A percentile compares a stretch with the other conserved stretches of the same genome.
phyloP scores from a whole-genome alignment of 345 rosid species.

The Citrus unshiu region DNA sequence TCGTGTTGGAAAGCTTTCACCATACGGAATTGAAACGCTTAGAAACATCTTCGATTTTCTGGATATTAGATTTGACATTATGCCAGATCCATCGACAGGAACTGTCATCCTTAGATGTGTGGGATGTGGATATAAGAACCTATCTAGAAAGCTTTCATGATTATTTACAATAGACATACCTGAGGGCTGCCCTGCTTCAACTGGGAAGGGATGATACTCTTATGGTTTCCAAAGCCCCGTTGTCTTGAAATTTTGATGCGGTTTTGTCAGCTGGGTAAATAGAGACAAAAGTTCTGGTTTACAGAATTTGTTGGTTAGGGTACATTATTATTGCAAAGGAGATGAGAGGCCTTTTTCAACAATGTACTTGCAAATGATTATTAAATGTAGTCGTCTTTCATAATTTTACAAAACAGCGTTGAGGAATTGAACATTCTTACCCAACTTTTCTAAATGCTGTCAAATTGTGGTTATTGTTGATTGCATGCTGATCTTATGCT shows the following conservation, averaged over 20 bases:
- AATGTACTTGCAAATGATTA: background rate
- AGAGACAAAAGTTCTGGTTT: background rate
- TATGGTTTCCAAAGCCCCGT: background rate
- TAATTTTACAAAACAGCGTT: background rate
- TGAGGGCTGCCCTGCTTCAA: background rate
- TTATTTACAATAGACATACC: background rate
- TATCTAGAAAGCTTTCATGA: constrained; percentile 67
- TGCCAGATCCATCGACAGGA: constrained; percentile 66
- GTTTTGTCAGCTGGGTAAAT: background rate
- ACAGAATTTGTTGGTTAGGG: background rate
- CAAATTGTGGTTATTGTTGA: background rate
- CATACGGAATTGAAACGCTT: constrained; percentile 75
- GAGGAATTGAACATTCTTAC: background rate
- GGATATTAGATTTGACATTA: constrained; percentile 56
- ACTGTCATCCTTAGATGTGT: constrained; percentile 71
- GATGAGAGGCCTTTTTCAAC: background rate
- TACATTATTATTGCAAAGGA: background rate
- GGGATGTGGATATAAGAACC: constrained; percentile 77
- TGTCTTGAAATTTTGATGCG: background rate
- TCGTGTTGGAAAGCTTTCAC: constrained; percentile 79
- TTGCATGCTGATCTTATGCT: background rate
- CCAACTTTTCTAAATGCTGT: background rate
- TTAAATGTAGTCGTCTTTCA: background rate
- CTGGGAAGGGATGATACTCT: background rate
- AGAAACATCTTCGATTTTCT: constrained; percentile 70